Conservation (phyloP, 768 basidiomycete species). For the Boletellus emodensis region DNA sequence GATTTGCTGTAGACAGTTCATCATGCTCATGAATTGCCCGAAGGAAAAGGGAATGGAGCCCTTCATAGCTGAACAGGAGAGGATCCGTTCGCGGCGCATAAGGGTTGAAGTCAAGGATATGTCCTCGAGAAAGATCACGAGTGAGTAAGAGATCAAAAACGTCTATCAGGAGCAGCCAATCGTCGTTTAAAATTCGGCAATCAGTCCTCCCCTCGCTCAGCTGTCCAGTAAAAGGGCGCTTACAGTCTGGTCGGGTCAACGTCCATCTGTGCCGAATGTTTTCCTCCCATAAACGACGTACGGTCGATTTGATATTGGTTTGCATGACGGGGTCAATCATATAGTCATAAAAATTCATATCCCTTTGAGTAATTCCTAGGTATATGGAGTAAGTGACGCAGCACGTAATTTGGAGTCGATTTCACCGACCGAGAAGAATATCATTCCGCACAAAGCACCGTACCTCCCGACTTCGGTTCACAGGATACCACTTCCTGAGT, state of each 20-base stretch:
- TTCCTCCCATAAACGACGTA: constrained; percentile 63
- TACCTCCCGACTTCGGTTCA: constrained; percentile 81
- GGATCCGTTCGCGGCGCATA: constrained; percentile 84
- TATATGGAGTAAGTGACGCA: not conserved
- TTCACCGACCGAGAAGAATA: constrained; percentile 58
- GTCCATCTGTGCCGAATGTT: constrained; percentile 61
- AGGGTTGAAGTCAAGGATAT: constrained; percentile 90
- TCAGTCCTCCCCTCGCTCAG: not conserved
- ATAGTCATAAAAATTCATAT: constrained; percentile 85
- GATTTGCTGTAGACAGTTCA: not conserved
- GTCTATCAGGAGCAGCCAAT: constrained; percentile 39
- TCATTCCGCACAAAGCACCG: constrained; percentile 85
- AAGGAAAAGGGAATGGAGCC: constrained; percentile 47
- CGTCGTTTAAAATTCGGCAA: not conserved
- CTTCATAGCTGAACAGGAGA: constrained; percentile 79
- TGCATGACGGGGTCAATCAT: constrained; percentile 61
- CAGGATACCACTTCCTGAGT: constrained; percentile 83
- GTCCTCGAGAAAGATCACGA: constrained; percentile 68
- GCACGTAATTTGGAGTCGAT: not conserved
- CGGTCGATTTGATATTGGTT: constrained; percentile 45
- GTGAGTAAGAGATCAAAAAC: constrained; percentile 85
- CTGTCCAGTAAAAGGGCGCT: constrained; percentile 21
- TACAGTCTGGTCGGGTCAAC: constrained; percentile 58
- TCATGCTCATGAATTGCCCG: constrained; percentile 3
- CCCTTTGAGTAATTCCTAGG: constrained; percentile 81